Conservation (phyloP, 2,329 filamentous ascomycete species). For the Alternaria brassicicola region DNA sequence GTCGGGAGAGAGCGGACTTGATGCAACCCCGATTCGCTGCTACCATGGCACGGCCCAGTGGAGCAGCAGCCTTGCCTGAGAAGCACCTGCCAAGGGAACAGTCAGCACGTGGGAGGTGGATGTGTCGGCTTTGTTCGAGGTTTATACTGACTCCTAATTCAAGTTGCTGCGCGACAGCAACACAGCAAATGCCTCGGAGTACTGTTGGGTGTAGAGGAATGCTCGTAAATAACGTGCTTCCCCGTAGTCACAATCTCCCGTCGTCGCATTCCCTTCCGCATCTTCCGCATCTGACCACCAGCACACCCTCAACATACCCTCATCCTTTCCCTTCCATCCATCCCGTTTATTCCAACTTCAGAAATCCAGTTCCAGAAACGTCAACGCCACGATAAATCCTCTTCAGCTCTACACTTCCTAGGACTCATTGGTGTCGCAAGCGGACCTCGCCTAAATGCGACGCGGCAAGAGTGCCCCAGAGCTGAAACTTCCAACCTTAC, state of each 20-base stretch:
- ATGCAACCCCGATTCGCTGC: constrained; percentile 16
- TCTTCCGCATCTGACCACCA: neutral
- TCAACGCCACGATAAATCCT: constrained; percentile 5
- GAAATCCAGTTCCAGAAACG: neutral
- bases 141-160: neutral
- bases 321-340: neutral
- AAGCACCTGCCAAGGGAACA: constrained; percentile 25
- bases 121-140: neutral
- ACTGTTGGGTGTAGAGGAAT: neutral
- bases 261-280: neutral
- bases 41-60: constrained; percentile 17
- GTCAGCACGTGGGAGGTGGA: constrained; percentile 13
- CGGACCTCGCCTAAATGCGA: constrained; percentile 19
- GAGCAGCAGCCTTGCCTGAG: constrained; percentile 15
- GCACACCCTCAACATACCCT: neutral
- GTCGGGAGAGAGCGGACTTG: constrained; percentile 20
- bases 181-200: no score
- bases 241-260: neutral
- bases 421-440: neutral
- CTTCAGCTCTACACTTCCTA: constrained; percentile 10
- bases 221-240: neutral
- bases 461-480: neutral
- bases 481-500: neutral
- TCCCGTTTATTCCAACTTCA: neutral
- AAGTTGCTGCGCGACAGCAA: neutral